Base-by-base conservation (phyloP, 1,284 basidiomycete species). In the Peniophora sp. region DNA sequence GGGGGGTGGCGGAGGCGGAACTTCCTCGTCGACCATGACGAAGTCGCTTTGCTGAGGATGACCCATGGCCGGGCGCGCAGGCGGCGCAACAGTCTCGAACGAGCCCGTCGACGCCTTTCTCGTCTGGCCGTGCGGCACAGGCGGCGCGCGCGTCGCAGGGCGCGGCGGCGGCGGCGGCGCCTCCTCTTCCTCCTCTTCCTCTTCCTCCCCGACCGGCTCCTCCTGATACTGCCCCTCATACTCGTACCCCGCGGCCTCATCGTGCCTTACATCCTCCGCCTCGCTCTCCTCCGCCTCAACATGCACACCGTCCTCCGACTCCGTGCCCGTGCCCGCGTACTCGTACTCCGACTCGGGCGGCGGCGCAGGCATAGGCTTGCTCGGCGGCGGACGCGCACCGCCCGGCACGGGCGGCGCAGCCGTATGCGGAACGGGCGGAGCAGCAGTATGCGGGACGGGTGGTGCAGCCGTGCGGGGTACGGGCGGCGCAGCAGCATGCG, bases 241-340 rank as follows among this genome's bases (percentile, higher is more conserved):
- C 36, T 57, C 55, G 27, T 53, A 32, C 27, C 27, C 27, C 5
- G 27, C 27, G 12, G 68, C 74, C 52, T 83, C 79, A 47, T 77
- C 75, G 52, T 80, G 69, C 3, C 64, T 68, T 15, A 84, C 74
- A 54, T 85, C 82, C 57, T 85, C 84, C 8, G 79, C 67, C 61
- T 86, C 83, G 55, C 79, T 84, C 54, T 84, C 81, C 58, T 85
- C 83, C 5, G 74, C 77, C 52, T 83, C 82, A 14, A 80, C 75
- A 42, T 73, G 72, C 22, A 82, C 79, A 17, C 76, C 77, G 51
- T 85, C 83, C 20, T 82, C 79, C 8, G 76, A 77, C 37, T 32
- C 27, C 44, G 65, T 65, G 34, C 64, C 62, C 15, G 63, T 59
- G 55, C 70, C 75, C 41, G 68, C 74, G 27, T 63, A 62, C 51